phyloP scores from a whole-genome alignment of 345 rosid genomes.

The Rhodamnia rubescens region DNA sequence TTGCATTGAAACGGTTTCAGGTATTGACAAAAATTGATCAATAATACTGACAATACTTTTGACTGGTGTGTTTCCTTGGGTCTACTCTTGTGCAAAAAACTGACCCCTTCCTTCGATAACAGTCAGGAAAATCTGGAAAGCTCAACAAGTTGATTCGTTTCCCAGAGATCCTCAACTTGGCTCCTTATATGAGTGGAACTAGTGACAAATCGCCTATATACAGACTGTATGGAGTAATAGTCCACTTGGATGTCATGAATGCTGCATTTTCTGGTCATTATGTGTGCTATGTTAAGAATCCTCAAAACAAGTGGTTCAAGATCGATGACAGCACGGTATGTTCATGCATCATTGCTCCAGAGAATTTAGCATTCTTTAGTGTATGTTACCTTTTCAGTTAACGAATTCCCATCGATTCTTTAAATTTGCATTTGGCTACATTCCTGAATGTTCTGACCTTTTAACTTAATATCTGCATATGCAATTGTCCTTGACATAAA shows the following conservation, averaged over 20 bases:
- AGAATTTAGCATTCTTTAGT: not conserved
- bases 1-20: conserved; percentile 96
- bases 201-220: conserved; percentile 75
- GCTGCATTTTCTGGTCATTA: conserved; percentile 94
- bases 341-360: not conserved
- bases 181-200: conserved; percentile 83
- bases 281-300: conserved; percentile 74
- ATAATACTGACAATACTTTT: not conserved
- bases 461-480: not conserved
- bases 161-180: conserved; percentile 80
- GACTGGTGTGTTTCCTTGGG: not conserved
- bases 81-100: not conserved
- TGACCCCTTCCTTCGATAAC: not conserved
- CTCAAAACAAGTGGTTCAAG: conserved; percentile 86
- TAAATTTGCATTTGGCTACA: not conserved
- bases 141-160: conserved; percentile 71
- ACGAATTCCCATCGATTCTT: not conserved
- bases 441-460: not conserved
- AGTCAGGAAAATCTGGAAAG: conserved; percentile 97
- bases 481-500: not conserved
- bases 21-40: conserved; percentile 14
- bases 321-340: conserved; percentile 85
- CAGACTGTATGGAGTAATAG: conserved; percentile 89
- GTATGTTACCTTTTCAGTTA: not conserved
- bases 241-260: conserved; percentile 91